Percentiles rank a stretch among this genome's conserved stretches.
These are phyloP conservation scores for Bipolaris oryzae DNA, from an alignment of 2,329 filamentous ascomycete species.

Conservation along the genomic window DNA sequence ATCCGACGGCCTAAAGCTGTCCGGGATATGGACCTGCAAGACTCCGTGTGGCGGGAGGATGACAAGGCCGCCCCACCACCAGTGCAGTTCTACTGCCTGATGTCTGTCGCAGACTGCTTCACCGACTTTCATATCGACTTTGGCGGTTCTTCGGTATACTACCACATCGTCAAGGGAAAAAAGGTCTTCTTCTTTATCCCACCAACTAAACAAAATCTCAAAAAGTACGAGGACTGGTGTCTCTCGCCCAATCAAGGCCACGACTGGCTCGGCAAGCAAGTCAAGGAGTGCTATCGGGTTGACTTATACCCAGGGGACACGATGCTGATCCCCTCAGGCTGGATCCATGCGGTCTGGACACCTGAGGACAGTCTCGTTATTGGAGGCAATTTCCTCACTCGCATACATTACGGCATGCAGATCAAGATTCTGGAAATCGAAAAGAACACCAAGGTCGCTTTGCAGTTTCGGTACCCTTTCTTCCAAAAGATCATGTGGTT, in stretches of 20 bases:
- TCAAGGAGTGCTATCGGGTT: conserved; percentile 70
- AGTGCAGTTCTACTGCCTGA: conserved; percentile 72
- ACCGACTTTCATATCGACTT: conserved; percentile 77
- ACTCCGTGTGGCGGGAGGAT: conserved; percentile 61
- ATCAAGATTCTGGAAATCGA: conserved; percentile 70
- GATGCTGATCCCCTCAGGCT: conserved; percentile 73
- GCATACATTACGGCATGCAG: conserved; percentile 70
- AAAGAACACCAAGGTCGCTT: conserved; percentile 68
- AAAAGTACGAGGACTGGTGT: conserved; percentile 75
- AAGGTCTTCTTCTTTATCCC: conserved; percentile 76
- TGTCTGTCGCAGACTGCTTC: conserved; percentile 74
- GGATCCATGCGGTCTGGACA: conserved; percentile 76
- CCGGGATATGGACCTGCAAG: conserved; percentile 65
- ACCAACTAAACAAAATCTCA: conserved; percentile 69
- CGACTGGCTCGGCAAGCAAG: conserved; percentile 68
- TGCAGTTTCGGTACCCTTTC: conserved; percentile 70
- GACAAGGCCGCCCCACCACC: conserved; percentile 64
- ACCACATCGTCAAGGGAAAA: conserved; percentile 70
- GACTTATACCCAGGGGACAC: conserved; percentile 71
- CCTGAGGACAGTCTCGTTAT: conserved; percentile 72
- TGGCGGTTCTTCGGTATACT: conserved; percentile 72
- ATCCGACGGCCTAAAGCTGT: conserved; percentile 69
- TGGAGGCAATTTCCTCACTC: conserved; percentile 72
- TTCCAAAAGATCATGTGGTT: conserved; percentile 76
- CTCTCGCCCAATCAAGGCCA: conserved; percentile 69